Percentiles rank a stretch among this genome's conserved stretches.
Conservation (phyloP, 805 yeast species). For the Lipomyces spencermartinsiae region DNA sequence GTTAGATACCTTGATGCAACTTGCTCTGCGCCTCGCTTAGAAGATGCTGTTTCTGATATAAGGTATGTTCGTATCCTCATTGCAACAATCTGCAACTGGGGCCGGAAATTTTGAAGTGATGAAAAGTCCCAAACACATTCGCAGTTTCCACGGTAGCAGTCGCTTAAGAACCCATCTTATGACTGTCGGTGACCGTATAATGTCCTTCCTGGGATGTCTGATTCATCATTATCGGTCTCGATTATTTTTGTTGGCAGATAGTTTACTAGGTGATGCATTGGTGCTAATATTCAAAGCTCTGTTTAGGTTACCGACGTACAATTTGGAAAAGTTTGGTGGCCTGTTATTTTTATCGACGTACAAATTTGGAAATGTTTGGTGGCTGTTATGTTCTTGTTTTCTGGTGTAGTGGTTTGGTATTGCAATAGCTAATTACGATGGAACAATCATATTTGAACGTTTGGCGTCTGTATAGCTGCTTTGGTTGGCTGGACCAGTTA, state of each 20-base stretch:
- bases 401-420: not conserved
- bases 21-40: not conserved
- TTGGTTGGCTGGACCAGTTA: not conserved
- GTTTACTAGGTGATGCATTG: not conserved
- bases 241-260: not conserved
- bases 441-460: not conserved
- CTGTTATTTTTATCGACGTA: not conserved
- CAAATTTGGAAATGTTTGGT: too few species aligned
- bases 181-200: slow-evolving; percentile 39
- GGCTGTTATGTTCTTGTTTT: not conserved
- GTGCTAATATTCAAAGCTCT: not conserved
- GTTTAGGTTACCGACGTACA: not conserved
- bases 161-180: slow-evolving; percentile 40
- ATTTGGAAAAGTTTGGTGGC: not conserved
- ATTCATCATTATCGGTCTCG: slow-evolving; percentile 9
- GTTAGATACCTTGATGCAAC: not conserved
- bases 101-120: slow-evolving; percentile 22
- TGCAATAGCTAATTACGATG: not conserved
- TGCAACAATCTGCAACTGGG: not conserved
- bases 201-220: slow-evolving; percentile 42
- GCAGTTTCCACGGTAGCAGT: slow-evolving; percentile 41
- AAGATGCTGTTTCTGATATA: not conserved
- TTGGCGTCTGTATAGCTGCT: not conserved
- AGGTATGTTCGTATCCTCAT: slow-evolving; percentile 1
- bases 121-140: slow-evolving; percentile 38